phyloP scores from a whole-genome alignment of 2,329 filamentous ascomycete species.

The Fusarium zealandicum region DNA sequence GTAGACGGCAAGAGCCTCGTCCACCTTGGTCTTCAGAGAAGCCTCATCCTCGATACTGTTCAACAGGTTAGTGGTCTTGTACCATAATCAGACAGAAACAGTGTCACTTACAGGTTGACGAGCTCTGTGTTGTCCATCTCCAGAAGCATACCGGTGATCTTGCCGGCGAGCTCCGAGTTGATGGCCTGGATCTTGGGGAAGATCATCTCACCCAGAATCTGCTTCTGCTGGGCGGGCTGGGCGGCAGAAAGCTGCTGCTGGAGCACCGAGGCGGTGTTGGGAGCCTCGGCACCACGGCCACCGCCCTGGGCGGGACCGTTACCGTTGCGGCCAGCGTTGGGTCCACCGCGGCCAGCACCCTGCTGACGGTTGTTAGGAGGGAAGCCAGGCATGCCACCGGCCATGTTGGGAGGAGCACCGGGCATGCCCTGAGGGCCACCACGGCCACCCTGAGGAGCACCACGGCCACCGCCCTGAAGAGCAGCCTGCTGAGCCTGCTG shows the following conservation, averaged over 20 bases:
- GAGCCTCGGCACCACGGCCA: slow-evolving; percentile 52
- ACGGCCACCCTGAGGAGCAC: slow-evolving; percentile 71
- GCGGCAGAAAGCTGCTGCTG: slow-evolving; percentile 65
- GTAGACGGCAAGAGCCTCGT: slow-evolving; percentile 96
- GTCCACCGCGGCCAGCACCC: slow-evolving; percentile 57
- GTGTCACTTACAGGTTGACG: slow-evolving; percentile 83
- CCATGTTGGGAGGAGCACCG: slow-evolving; percentile 73
- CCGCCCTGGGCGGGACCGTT: slow-evolving; percentile 57
- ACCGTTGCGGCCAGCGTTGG: slow-evolving; percentile 52
- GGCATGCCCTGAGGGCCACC: slow-evolving; percentile 68
- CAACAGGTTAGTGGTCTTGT: slow-evolving; percentile 15
- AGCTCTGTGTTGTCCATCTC: slow-evolving; percentile 99
- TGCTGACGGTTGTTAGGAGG: slow-evolving; percentile 63
- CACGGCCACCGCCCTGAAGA: slow-evolving; percentile 64
- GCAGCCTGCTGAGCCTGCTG: slow-evolving; percentile 75
- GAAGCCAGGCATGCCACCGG: slow-evolving; percentile 62
- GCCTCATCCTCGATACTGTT: slow-evolving; percentile 86
- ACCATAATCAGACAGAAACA: slow-evolving; percentile 20
- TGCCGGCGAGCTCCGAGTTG: slow-evolving; percentile 94
- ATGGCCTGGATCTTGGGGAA: slow-evolving; percentile 98
- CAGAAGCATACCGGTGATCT: slow-evolving; percentile 99
- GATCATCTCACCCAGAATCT: slow-evolving; percentile 95
- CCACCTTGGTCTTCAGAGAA: slow-evolving; percentile 92
- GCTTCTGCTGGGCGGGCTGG: slow-evolving; percentile 86
- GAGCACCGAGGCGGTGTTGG: slow-evolving; percentile 50